These are phyloP conservation scores for Macrolepiota dolichaula DNA, from an alignment of 768 basidiomycete genomes.

Conservation along the genomic window DNA sequence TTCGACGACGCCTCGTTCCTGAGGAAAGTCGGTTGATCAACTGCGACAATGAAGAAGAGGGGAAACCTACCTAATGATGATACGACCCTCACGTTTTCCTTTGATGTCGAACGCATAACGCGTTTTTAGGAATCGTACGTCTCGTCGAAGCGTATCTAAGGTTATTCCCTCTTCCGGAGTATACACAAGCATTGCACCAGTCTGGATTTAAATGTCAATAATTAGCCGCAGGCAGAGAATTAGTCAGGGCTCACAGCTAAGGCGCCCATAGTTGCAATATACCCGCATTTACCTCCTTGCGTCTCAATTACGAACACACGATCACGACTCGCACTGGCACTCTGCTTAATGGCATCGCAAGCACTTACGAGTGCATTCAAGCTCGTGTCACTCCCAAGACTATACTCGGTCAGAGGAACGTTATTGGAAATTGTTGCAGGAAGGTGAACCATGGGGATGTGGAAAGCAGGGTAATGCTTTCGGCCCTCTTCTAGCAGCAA, in stretches of 20 bases:
- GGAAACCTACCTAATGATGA: slow-evolving; percentile 77
- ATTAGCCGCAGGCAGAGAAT: neutral
- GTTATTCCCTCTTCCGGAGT: slow-evolving; percentile 90
- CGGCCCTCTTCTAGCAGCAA: slow-evolving; percentile 76
- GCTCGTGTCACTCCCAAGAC: slow-evolving; percentile 94
- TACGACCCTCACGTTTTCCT: slow-evolving; percentile 89
- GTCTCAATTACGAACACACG: slow-evolving; percentile 98
- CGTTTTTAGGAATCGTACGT: slow-evolving; percentile 85
- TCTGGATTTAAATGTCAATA: slow-evolving; percentile 36
- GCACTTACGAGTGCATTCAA: slow-evolving; percentile 96
- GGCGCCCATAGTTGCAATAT: slow-evolving; percentile 93
- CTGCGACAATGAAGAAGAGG: no score
- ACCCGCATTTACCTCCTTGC: slow-evolving; percentile 95
- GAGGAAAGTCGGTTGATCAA: slow-evolving; percentile 5
- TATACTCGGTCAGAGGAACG: slow-evolving; percentile 95
- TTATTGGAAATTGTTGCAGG: slow-evolving; percentile 99
- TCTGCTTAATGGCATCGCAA: slow-evolving; percentile 98
- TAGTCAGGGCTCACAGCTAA: slow-evolving; percentile 67
- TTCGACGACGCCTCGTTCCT: slow-evolving; percentile 86
- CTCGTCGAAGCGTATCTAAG: slow-evolving; percentile 74
- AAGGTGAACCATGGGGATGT: slow-evolving; percentile 93
- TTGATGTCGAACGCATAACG: slow-evolving; percentile 83
- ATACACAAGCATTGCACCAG: slow-evolving; percentile 90
- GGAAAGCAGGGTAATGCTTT: slow-evolving; percentile 84
- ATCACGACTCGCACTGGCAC: slow-evolving; percentile 92